Evolutionary conservation across 148 eudicot species (phyloP), one percentile per base, ranked within the genome.

Genomic region (Mesembryanthemum crystallinum): DNA sequence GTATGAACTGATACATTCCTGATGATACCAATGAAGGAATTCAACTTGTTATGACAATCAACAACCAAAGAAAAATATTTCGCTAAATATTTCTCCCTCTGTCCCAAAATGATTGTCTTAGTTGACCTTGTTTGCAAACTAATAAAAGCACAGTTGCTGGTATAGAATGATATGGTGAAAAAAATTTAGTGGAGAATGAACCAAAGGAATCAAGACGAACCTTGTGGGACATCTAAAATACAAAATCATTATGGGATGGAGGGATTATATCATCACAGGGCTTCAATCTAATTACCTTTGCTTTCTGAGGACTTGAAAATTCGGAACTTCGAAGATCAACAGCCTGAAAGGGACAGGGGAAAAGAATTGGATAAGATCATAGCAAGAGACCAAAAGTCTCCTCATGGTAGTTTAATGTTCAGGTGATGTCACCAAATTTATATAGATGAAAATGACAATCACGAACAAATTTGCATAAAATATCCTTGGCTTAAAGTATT

Each of bases 271-370:
- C 57, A 49, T 55, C 29, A 18, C 39, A 52, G 59, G 77, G 55
- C 8, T 25, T 35, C 35, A 20, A 18, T 47, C 28, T 23, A 58
- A 76, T 82, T 93, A 93, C 98, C 98, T 83, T 81, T 45, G 82
- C 29, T 35, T 73, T 83, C 35, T 82, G 87, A 74, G 79, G 72
- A 81, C 62, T 79, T 72, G 88, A 70, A 65, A 78, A 71, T 77
- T 88, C 92, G 39, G 96, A 81, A 85, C 87, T 85, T 71, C 86
- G 82, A 51, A 93, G 98, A 82, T 93, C 85, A 87, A 93, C 93
- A 71, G 96, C 98, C 98, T 93, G 79, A 76, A 81, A 76, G 25
- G 67, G 35, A 74, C 66, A 76, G 71, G 23, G 39, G 10, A 5
- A 30, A 64, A 24, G 25, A 24, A 30, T 59, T 45, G 43, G 37